phyloP scores from a whole-genome alignment of 257 asterid genomes.

The Capsicum baccatum region DNA sequence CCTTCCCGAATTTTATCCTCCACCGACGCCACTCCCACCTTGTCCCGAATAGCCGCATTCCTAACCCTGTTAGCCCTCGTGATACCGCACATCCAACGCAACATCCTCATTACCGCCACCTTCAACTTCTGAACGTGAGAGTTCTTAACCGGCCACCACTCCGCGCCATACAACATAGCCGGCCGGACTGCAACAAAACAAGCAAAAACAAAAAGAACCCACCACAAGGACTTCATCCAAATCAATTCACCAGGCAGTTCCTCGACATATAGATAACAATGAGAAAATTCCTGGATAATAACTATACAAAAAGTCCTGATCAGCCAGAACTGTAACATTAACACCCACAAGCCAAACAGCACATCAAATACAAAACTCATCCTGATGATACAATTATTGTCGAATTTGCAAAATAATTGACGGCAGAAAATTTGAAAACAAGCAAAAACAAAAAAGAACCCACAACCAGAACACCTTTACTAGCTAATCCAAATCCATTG shows the following conservation, averaged over 20 bases:
- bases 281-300: too few species aligned
- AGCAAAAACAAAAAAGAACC: neutral
- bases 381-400: neutral
- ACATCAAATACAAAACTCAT: neutral
- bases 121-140: too few species aligned
- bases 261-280: too few species aligned
- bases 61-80: too few species aligned
- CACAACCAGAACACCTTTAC: neutral
- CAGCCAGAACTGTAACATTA: too few species aligned
- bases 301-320: neutral
- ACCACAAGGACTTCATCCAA: neutral
- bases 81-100: too few species aligned
- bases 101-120: too few species aligned
- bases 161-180: too few species aligned
- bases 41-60: too few species aligned
- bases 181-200: neutral
- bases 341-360: neutral
- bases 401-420: neutral
- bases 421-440: neutral
- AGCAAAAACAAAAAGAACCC: neutral
- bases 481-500: neutral
- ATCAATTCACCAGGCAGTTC: neutral
- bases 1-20: too few species aligned
- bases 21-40: too few species aligned
- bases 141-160: too few species aligned